Base-by-base conservation (phyloP, 352 stramenopile species). In the Phytophthora niederhauseri region DNA sequence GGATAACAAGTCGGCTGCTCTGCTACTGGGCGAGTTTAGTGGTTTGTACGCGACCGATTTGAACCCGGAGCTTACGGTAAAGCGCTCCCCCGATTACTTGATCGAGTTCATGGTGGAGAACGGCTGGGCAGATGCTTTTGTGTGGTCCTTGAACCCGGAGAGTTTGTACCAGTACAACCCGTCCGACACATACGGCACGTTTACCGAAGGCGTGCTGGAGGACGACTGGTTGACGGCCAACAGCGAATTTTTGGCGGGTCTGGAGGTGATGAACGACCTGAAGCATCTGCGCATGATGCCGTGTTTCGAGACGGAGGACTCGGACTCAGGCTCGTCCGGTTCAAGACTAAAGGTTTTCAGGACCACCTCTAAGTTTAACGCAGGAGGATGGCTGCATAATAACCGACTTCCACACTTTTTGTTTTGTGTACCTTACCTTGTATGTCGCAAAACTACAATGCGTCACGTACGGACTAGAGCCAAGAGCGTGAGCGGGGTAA, bases 121-220 rank as follows among this genome's bases (percentile, higher is more conserved):
- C 2, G 74, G 78, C 12, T 90, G 82, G 61, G 64, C 81, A 0
- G 86, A 84, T 11, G 86, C 83, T 24, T 94, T 90, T 53, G 77
- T 89, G 31, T 93, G 86, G 81, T 90, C 82, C 28, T 66, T 94
- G 51, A 92, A 93, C 46, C 83, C 86, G 0, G 83, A 94, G 65
- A 85, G 72, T 57, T 75, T 73, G 61, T 93, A 91, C 67, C 70
- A 88, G 53, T 92, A 84, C 69, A 89, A 89, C 66, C 76, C 76
- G 2, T 72, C 64, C 2, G 73, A 86, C 45, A 76, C 56, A n/a
- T 67, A 67, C 6, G 76, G 74, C 3, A 66, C 51, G 1, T 92
- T 85, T 34, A 64, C 71, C 11, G 85, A 91, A 70, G 85, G 81
- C 1, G 48, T 91, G 9, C 22, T 92, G 1, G 31, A 79, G 8